phyloP scores from a whole-genome alignment of 2,329 filamentous ascomycete genomes.

The Boeremia exigua region DNA sequence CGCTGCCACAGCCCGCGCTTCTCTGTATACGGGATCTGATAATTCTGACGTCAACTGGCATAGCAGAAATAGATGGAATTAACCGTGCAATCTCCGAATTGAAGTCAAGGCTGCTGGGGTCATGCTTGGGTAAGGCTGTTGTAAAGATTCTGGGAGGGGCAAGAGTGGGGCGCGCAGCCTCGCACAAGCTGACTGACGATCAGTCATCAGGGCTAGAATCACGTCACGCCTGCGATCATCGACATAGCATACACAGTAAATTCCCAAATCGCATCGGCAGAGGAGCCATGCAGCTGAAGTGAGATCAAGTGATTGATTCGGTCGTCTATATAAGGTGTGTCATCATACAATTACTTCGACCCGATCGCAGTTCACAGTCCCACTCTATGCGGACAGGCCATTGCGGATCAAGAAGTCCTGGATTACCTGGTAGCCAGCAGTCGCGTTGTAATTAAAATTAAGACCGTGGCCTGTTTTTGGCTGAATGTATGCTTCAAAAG shows the following conservation, averaged over 20 bases:
- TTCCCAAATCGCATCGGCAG: no score
- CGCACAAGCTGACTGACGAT: not conserved
- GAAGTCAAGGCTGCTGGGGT: no score
- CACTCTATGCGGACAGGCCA: slow-evolving; percentile 23
- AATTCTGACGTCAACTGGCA: not conserved
- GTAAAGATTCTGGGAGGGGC: no score
- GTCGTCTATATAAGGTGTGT: not conserved
- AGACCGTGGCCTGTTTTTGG: slow-evolving; percentile 55
- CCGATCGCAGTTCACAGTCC: not conserved
- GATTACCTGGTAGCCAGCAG: slow-evolving; percentile 49
- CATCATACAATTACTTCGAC: not conserved
- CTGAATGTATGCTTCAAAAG: slow-evolving; percentile 63
- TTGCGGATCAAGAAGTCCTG: slow-evolving; percentile 43
- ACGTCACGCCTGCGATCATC: not conserved
- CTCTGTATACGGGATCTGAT: not conserved
- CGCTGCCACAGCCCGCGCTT: not conserved
- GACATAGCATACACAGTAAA: not conserved
- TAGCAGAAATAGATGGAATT: not conserved
- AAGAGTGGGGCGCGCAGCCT: no score
- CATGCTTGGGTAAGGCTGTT: not conserved
- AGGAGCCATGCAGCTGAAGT: not conserved
- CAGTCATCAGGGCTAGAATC: slow-evolving; percentile 5
- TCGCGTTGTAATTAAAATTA: slow-evolving; percentile 55
- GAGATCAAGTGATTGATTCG: not conserved
- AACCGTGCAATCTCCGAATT: not conserved